Evolutionary conservation across 306 rosid species (phyloP), one percentile per base, ranked within the genome.

Genomic region (Lithocarpus polystachyus): DNA sequence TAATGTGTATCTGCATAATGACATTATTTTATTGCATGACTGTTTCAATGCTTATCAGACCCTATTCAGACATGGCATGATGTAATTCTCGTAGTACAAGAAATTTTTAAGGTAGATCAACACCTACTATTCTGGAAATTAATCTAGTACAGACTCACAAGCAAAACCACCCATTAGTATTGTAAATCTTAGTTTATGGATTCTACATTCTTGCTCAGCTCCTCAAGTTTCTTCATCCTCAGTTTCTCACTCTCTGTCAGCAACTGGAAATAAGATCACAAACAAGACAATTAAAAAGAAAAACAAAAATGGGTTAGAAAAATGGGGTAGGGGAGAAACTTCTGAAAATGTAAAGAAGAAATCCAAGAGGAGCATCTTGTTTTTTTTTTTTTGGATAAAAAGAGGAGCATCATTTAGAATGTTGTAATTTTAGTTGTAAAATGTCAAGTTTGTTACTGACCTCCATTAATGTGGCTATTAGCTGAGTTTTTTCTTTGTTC

Each of bases 211-310:
- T 86, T 93, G 88, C 88, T 87, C 65, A 93, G 89, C 87, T 93
- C 96, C 86, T 91, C 96, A 56, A 95, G 85, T 84, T 93, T 93
- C 77, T 84, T 87, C 94, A 88, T 85, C 87, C 97, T 91, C 84
- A 81, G 59, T 80, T 80, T 85, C 80, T 95, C 99, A 86, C 98
- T 93, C 88, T 91, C 96, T 6, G 85, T 74, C 84, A 93, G 72
- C 77, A 93, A 77, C 97, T 95, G 85, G 73, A 65, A 64, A 82
- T 48, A 72, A 79, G 62, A 77, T 77, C 52, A 37, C 26, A 81
- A 72, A 70, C 5, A 79, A 43, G 56, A 31, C 6, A 28, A 57
- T 9, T 26, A 2, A 14, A 15, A 60, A 31, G 11, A 33, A 61
- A 55, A 8, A 35, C 28, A 13, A 31, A 4, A 35, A 24, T 53